These are phyloP conservation scores for Puccinia triticina DNA, from an alignment of 1,284 basidiomycete species.

Conservation along the genomic window DNA sequence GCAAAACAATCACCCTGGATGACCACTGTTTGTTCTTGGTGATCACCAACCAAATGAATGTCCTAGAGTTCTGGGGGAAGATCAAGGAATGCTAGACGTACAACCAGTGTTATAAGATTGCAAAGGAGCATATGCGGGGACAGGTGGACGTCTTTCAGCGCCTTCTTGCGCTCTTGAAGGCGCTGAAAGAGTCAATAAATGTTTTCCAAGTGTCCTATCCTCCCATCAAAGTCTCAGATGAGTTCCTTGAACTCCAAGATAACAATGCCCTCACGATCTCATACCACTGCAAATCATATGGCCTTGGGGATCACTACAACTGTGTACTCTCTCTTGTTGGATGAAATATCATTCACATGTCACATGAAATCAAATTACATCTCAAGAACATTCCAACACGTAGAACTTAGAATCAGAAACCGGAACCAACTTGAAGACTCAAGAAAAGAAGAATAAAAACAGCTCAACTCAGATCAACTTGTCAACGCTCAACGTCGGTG, in stretches of 20 bases:
- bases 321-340: conserved; percentile 16
- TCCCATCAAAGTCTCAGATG: conserved; percentile 72
- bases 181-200: conserved; percentile 84
- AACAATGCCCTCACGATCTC: conserved; percentile 63
- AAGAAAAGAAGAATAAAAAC: too few species aligned
- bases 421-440: too few species aligned
- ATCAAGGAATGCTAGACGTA: conserved; percentile 57
- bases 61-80: conserved; percentile 44
- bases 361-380: too few species aligned
- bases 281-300: conserved; percentile 88
- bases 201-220: conserved; percentile 84
- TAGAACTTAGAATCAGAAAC: too few species aligned
- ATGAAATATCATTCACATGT: too few species aligned
- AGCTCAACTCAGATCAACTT: too few species aligned
- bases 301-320: conserved; percentile 71
- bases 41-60: conserved; percentile 74
- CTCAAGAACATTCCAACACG: too few species aligned
- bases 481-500: too few species aligned
- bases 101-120: conserved; percentile 67
- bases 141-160: conserved; percentile 82
- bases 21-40: conserved; percentile 94
- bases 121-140: conserved; percentile 77
- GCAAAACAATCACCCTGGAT: conserved; percentile 82
- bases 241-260: conserved; percentile 59
- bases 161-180: conserved; percentile 82